Conservation (phyloP, 192 early-diverging fungal species). For the Backusella morwellensis region DNA sequence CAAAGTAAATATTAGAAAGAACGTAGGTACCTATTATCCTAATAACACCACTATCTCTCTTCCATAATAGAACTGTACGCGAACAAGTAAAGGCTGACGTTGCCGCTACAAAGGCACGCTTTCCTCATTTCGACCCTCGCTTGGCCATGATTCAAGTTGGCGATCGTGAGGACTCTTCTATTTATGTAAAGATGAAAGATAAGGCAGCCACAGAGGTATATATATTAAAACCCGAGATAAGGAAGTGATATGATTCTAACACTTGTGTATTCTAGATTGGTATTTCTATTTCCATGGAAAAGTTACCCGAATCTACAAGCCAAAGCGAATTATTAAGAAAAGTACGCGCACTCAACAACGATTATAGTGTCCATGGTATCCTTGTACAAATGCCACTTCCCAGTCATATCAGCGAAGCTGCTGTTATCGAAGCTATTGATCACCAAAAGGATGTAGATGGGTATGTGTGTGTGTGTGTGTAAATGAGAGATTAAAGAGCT, state of each 20-base stretch:
- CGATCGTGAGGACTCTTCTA: conserved; percentile 86
- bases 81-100: conserved; percentile 69
- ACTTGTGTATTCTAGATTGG: conserved; percentile 54
- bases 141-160: conserved; percentile 94
- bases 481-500: neutral
- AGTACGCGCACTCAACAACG: conserved; percentile 75
- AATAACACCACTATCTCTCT: neutral
- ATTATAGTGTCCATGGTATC: conserved; percentile 87
- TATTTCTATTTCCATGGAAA: conserved; percentile 70
- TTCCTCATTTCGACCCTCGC: conserved; percentile 77
- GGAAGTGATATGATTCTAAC: too few species aligned
- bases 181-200: conserved; percentile 93
- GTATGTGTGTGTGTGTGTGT: conserved; percentile 31
- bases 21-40: neutral
- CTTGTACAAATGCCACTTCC: conserved; percentile 96
- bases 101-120: conserved; percentile 51
- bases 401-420: conserved; percentile 75
- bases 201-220: conserved; percentile 82
- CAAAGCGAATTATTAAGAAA: conserved; percentile 67
- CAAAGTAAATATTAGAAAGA: conserved; percentile 53
- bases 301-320: conserved; percentile 62
- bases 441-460: conserved; percentile 97
- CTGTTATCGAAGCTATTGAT: conserved; percentile 82
- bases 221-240: neutral
- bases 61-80: conserved; percentile 60